A percentile compares a stretch with the other conserved stretches of the same genome.
Evolutionary conservation across 1,284 basidiomycete species (phyloP).

Genomic region (Kalmanozyma brasiliensis): DNA sequence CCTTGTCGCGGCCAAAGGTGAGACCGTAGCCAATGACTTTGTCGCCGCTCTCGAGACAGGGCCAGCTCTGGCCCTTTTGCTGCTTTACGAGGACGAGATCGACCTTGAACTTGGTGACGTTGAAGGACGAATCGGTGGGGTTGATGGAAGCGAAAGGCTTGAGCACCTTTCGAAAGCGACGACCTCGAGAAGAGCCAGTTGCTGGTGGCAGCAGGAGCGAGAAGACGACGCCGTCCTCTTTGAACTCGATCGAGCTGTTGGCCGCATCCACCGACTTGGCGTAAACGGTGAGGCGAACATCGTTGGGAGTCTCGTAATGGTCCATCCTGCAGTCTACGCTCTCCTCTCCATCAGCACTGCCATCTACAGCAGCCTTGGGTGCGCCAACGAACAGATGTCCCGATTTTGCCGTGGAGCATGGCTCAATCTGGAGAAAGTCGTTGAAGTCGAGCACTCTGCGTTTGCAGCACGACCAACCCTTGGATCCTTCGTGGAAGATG

Average conservation of each 20-base stretch:
- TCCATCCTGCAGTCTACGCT: constrained; percentile 60
- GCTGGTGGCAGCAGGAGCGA: constrained; percentile 54
- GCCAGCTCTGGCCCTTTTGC: constrained; percentile 61
- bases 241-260: constrained; percentile 52
- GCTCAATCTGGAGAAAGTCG: constrained; percentile 65
- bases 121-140: constrained; percentile 52
- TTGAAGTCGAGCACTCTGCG: constrained; percentile 65
- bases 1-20: constrained; percentile 62
- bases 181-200: constrained; percentile 30
- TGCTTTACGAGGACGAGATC: constrained; percentile 63
- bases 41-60: constrained; percentile 60
- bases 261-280: constrained; percentile 57
- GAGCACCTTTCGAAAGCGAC: constrained; percentile 54
- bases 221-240: constrained; percentile 51
- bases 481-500: constrained; percentile 68
- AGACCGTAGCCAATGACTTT: constrained; percentile 60
- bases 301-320: constrained; percentile 66
- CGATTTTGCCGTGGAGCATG: constrained; percentile 53
- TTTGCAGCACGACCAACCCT: constrained; percentile 66
- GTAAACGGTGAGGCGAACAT: constrained; percentile 63
- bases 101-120: constrained; percentile 63
- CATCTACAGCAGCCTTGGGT: constrained; percentile 21
- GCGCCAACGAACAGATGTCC: constrained; percentile 62
- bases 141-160: constrained; percentile 53
- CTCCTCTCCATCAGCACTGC: constrained; percentile 31